Conservation (phyloP, 140 eudicot species). For the Cichorium intybus region DNA sequence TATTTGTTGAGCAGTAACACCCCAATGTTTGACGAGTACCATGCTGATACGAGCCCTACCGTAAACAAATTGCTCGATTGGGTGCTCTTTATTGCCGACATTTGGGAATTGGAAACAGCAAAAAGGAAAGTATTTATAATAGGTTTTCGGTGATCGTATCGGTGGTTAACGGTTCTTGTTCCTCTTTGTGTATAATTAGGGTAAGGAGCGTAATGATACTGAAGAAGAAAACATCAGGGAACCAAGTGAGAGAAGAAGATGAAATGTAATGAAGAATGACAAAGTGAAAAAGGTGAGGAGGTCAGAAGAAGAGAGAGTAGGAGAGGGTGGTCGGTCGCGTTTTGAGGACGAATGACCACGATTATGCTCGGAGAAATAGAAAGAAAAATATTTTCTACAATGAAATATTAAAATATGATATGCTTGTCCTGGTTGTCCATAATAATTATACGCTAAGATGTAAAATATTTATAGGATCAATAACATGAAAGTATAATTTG, state of each 20-base stretch:
- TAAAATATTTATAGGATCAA: no score
- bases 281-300: constrained; percentile 10
- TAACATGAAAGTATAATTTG: no score
- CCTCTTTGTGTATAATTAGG: not conserved
- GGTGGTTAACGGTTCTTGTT: not conserved
- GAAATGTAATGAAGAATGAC: not conserved
- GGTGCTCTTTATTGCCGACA: constrained; percentile 45
- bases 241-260: constrained; percentile 11
- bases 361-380: not conserved
- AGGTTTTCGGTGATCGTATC: not conserved
- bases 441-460: no score
- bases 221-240: not conserved
- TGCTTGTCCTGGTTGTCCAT: no score
- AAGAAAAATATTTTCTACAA: not conserved
- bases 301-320: constrained; percentile 6
- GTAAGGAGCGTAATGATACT: not conserved
- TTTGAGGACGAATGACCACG: constrained; percentile 32
- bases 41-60: constrained; percentile 70
- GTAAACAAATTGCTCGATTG: constrained; percentile 51
- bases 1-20: constrained; percentile 83
- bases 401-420: no score
- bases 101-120: constrained; percentile 1
- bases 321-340: constrained; percentile 27
- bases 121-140: not conserved
- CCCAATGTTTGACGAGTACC: constrained; percentile 98